phyloP scores from a whole-genome alignment of 2,329 filamentous ascomycete genomes.

The Aureobasidium subglaciale region DNA sequence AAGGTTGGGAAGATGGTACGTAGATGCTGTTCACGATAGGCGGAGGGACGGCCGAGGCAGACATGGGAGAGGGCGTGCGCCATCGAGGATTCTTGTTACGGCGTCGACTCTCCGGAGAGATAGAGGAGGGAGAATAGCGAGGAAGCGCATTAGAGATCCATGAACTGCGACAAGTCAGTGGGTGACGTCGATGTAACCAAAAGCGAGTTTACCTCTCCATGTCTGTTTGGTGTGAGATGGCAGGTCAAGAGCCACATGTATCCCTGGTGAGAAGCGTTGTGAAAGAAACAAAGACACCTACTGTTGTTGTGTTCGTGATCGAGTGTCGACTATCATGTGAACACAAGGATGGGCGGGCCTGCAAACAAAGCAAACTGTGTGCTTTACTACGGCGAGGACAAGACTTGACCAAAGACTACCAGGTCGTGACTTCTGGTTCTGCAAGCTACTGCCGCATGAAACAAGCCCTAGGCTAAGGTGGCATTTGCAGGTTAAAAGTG shows the following conservation, averaged over 20 bases:
- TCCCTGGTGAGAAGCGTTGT: background rate
- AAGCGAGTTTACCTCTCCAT: slow-evolving; percentile 9
- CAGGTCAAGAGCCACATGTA: background rate
- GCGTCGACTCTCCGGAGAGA: slow-evolving; percentile 7
- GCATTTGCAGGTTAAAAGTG: background rate
- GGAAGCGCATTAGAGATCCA: slow-evolving; percentile 13
- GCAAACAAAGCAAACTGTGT: slow-evolving; percentile 5
- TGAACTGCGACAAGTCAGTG: slow-evolving; percentile 11
- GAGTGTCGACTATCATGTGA: slow-evolving; percentile 6
- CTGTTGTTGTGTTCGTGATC: background rate
- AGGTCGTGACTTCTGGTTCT: background rate
- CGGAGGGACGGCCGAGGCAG: slow-evolving; percentile 29
- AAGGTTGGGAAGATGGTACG: slow-evolving; percentile 5
- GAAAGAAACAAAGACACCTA: background rate
- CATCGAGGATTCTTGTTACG: slow-evolving; percentile 24
- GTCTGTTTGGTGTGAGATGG: background rate
- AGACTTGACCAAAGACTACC: background rate
- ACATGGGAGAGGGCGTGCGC: slow-evolving; percentile 27
- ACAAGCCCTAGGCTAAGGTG: too few relatives aligned
- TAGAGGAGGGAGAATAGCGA: slow-evolving; percentile 3
- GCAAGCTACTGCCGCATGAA: too few relatives aligned
- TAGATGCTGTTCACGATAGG: slow-evolving; percentile 29
- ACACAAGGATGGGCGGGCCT: slow-evolving; percentile 10
- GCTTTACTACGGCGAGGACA: background rate
- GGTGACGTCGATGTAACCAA: background rate